Base-by-base conservation (phyloP, 2,329 filamentous ascomycete genomes). In the Arthroderma uncinatum region DNA sequence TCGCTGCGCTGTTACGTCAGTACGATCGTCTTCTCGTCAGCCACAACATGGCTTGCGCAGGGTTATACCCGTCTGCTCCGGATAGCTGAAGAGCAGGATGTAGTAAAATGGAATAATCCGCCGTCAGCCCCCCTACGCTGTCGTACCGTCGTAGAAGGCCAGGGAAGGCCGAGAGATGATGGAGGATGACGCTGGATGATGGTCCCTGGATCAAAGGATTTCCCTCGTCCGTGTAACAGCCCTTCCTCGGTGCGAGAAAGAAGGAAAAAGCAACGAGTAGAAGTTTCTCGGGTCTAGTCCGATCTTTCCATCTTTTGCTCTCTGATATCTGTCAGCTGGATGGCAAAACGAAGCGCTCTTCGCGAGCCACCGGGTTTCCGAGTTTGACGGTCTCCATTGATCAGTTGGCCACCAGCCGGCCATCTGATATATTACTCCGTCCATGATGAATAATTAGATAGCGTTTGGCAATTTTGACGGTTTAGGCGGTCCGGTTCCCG, bases 141-240 rank as follows among this genome's bases (percentile, higher is more conserved):
- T 50, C 7, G 25, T 33, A 50, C 44, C 44, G 44, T 30, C n/a
- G n/a, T 50, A n/a, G 44, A 30, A n/a, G 44, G 25, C 44, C 44
- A 33, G 6, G 44, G 44, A 23, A 23, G 40, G 21, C 12, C 21
- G 19, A 28, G 12, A 23, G 34, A 36, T 21, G 39, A 42, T 19
- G 44, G 25, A 33, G 14, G 44, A 50, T 50, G 44, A 14, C 34
- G 19, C 9, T 14, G 21, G 19, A 28, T 44, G 25, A 33, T 50
- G 44, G 44, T 50, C 44, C 44, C 44, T 50, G 44, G 44, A 50
- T 50, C 44, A 50, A 12, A 50, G 44, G 25, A 50, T 50, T 50
- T 50, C 44, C 14, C 28, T 16, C n/a, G 16, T 9, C 25, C 7
- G 44, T 50, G 44, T 50, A 50, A 50, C 44, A 33, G 12, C 44